Evolutionary conservation across 2,329 filamentous ascomycete species (phyloP), one percentile per base, ranked within the genome.

Genomic region (Macrophomina tecta): DNA sequence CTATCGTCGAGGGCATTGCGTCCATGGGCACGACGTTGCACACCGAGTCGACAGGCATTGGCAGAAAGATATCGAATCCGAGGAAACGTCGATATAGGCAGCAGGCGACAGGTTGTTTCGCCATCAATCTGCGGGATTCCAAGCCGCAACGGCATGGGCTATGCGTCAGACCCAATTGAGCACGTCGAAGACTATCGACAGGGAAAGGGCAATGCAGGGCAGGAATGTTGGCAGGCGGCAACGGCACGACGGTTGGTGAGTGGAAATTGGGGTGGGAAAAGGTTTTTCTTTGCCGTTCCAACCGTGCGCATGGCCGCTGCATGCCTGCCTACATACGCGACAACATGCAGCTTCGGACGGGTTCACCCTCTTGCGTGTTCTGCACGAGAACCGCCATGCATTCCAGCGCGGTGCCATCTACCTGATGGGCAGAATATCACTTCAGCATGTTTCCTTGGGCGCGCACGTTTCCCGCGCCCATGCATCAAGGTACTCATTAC

Each of bases 251-350:
- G 18, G 52, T 32, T 28, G 52, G 34, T 32, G 55, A 16, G 34
- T 28, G 34, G 64, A 61, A 66, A 53, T 62, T 60, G 45, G 51
- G 53, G 48, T 42, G 32, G 56, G 28, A 23, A 61, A 60, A 60
- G 28, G n/a, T 23, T 48, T 23, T 60, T 49, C 58, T 38, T 9
- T 49, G 30, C 16, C 11, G 42, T 40, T 38, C 58, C 58, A 61
- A 32, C 56, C 40, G 56, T 48, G 56, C 55, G 38, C 40, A 30
- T n/a, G 23, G 18, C 14, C 34, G 38, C 46, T 14, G 23, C 36
- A 32, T 32, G 61, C 14, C 28, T 53, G 62, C 49, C 46, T 23
- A 34, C 49, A 55, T 16, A 53, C 49, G 61, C 61, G 49, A 64
- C 61, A 42, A 23, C 36, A 53, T 48, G 61, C 34, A 42, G 40